Evolutionary conservation across 192 early-diverging fungal genomes (phyloP).

Genomic region (Lobosporangium transversale): DNA sequence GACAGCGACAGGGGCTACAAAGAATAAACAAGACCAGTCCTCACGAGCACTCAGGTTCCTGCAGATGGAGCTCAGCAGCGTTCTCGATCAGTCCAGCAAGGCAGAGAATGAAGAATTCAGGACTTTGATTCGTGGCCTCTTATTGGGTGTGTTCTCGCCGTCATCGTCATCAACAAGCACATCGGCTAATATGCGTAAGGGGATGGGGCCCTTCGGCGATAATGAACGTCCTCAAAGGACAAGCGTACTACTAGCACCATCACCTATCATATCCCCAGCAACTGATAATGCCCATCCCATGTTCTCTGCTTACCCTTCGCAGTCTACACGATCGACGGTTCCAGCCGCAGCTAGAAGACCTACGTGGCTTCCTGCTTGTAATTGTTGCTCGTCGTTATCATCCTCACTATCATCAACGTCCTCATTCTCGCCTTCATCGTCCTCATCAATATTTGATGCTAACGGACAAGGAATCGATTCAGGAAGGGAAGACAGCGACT

Average conservation of each 20-base stretch:
- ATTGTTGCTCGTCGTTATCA: neutral
- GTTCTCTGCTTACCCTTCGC: neutral
- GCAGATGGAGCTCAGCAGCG: conserved; percentile 71
- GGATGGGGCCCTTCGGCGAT: neutral
- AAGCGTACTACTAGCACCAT: conserved; percentile 26
- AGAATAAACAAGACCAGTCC: conserved; percentile 45
- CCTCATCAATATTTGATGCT: conserved; percentile 1
- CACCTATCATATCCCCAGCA: conserved; percentile 31
- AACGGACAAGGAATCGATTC: neutral
- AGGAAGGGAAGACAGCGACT: neutral
- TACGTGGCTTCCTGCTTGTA: neutral
- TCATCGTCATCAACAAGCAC: conserved; percentile 11
- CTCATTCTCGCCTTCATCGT: too few species aligned
- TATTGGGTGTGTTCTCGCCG: conserved; percentile 29
- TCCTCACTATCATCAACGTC: too few species aligned
- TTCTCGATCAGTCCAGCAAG: conserved; percentile 72
- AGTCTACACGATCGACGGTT: too few species aligned
- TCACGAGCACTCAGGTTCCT: conserved; percentile 79
- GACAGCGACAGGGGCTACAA: conserved; percentile 25
- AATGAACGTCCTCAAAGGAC: conserved; percentile 5
- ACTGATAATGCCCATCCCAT: conserved; percentile 17
- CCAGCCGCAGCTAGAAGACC: too few species aligned
- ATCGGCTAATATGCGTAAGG: neutral
- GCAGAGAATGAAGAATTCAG: conserved; percentile 57
- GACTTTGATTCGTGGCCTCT: conserved; percentile 29